Evolutionary conservation across 345 rosid species (phyloP).

Genomic region (Citrus glauca): DNA sequence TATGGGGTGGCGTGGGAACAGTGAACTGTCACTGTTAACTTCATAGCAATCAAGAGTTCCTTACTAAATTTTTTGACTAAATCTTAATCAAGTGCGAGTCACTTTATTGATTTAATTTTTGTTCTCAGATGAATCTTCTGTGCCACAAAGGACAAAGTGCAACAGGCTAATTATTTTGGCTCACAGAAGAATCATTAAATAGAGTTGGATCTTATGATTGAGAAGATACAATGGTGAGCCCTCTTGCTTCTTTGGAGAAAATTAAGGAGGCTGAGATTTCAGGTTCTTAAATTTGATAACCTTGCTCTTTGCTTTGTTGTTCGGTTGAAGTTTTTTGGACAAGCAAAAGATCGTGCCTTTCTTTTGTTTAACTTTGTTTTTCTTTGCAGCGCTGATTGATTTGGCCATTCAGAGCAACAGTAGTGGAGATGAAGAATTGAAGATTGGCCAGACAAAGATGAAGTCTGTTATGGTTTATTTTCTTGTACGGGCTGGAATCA

Average conservation of each 20-base stretch:
- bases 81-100: too few relatives aligned
- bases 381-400: constrained; percentile 66
- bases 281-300: too few relatives aligned
- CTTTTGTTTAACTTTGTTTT: neutral
- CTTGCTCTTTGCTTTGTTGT: constrained; percentile 50
- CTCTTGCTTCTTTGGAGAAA: constrained; percentile 72
- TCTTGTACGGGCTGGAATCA: constrained; percentile 95
- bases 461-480: constrained; percentile 88
- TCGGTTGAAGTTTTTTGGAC: neutral
- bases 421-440: constrained; percentile 87
- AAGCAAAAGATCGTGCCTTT: too few relatives aligned
- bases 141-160: constrained; percentile 47
- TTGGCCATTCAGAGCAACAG: constrained; percentile 73
- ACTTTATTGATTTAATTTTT: neutral
- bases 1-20: too few relatives aligned
- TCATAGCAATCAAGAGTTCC: too few relatives aligned
- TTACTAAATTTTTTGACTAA: too few relatives aligned
- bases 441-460: constrained; percentile 99
- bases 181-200: constrained; percentile 80
- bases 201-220: constrained; percentile 94
- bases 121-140: constrained; percentile 80
- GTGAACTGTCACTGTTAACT: too few relatives aligned
- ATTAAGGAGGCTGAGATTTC: constrained; percentile 72
- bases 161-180: constrained; percentile 76
- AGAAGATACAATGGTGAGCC: constrained; percentile 83